Evolutionary conservation across 169 alveolate species (phyloP).

Genomic region (Plasmodium inui): DNA sequence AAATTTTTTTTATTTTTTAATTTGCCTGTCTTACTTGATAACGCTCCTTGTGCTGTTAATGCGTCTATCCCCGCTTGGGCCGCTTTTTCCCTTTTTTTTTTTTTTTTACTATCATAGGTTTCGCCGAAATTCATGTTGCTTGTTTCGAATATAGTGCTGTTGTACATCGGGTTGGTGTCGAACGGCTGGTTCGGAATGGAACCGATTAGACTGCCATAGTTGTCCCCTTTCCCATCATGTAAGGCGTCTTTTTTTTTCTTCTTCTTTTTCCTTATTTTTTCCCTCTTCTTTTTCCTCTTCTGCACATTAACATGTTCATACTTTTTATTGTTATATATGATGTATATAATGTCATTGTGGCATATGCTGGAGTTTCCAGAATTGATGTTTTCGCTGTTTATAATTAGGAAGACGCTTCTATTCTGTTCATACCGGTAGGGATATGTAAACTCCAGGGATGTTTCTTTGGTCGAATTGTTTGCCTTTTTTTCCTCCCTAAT

Average conservation of each 20-base stretch:
- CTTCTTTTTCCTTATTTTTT: neutral
- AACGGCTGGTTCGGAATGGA: neutral
- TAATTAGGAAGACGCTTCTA: slow-evolving; percentile 56
- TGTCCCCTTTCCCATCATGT: slow-evolving; percentile 5
- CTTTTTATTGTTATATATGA: slow-evolving; percentile 67
- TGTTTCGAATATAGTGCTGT: slow-evolving; percentile 72
- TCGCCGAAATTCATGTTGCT: slow-evolving; percentile 49
- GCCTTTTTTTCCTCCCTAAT: slow-evolving; percentile 11
- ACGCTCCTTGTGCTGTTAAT: neutral
- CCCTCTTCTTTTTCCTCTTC: slow-evolving; percentile 6
- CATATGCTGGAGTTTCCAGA: slow-evolving; percentile 33
- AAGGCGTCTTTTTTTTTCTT: slow-evolving; percentile 20
- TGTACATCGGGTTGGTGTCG: slow-evolving; percentile 46
- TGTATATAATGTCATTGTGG: slow-evolving; percentile 63
- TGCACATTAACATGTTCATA: slow-evolving; percentile 71
- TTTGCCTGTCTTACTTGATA: neutral
- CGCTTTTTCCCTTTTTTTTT: slow-evolving; percentile 17
- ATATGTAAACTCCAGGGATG: slow-evolving; percentile 46
- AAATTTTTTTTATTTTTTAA: slow-evolving; percentile 10
- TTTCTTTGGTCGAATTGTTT: slow-evolving; percentile 23
- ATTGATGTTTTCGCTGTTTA: slow-evolving; percentile 54
- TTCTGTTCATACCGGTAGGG: slow-evolving; percentile 66
- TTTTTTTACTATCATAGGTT: neutral
- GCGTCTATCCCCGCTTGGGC: neutral
- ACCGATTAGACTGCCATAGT: slow-evolving; percentile 23